Evolutionary conservation across 2,329 filamentous ascomycete species (phyloP), one percentile per base, ranked within the genome.

Genomic region (Arthrobotrys musiformis): DNA sequence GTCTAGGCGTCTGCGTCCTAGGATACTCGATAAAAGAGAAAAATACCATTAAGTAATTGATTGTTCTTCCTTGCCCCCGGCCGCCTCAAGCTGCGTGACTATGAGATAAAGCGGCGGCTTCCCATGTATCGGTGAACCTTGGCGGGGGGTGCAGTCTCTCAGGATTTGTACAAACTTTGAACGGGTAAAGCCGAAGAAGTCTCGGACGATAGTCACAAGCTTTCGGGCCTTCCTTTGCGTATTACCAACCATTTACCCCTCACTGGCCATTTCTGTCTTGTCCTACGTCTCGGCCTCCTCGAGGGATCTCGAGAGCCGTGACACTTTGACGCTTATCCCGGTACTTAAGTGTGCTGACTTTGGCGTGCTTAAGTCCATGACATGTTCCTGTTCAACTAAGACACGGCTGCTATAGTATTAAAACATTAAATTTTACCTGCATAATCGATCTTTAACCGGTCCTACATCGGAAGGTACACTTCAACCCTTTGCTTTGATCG

Each of bases 41-140:
- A 40, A 6, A 58, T 58, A 5, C 7, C 13, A 58, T 58, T 58
- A 40, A 58, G 54, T 58, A 58, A 58, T 58, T 58, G 54, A 40
- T 58, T 37, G 22, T 37, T 58, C 26, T 26, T 24, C 4, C 52
- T 56, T n/a, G 33, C 33, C 54, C 15, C 6, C 13, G 28, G 2
- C n/a, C 30, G 15, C 8, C 24, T 52, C 15, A 9, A 13, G 9
- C 3, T 9, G 22, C 8, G n/a, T 15, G n/a, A 46, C 17, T 9
- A 46, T 4, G 17, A 40, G 37, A n/a, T 17, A 40, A 40, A 40
- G 4, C n/a, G 2, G 9, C 19, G n/a, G 6, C 4, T 46, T 50
- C 11, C 6, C 46, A 5, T 13, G 13, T 30, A 8, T 9, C 15
- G 26, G 28, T 22, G n/a, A 17, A 33, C 50, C 28, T 54, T 54